Evolutionary conservation across 257 asterid species (phyloP), one percentile per base, ranked within the genome.

Genomic region (Mentha longifolia): DNA sequence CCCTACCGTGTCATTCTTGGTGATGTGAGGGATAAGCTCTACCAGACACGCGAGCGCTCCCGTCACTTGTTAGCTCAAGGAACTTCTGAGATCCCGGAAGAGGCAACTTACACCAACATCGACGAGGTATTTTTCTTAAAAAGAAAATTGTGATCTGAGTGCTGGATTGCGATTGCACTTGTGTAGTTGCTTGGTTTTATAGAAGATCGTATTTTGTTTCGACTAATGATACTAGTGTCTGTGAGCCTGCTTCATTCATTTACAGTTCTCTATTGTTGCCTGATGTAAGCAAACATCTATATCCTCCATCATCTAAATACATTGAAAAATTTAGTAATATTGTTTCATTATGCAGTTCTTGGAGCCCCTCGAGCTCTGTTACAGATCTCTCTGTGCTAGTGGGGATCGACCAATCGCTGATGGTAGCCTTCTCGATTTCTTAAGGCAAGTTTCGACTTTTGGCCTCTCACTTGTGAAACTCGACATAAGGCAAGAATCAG

Each of bases 311-410:
- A 7, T 43, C 57, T 67, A n/a, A 45, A 45, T 60, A 33, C 46
- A 3, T 33, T 8, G 25, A 20, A 12, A 16, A 25, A 28, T 28
- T 41, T 7, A 0, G n/a, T 33, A 30, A 28, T 65, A 9, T 30
- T n/a, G 47, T 60, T 33, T 28, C 52, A 3, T 42, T 47, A 0
- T 15, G 58, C 86, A 87, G 93, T 80, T 87, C 55, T 43, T 87
- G 82, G 93, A 85, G 57, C 93, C 93, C 47, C 90, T 87, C 31
- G 92, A 87, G 81, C 86, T 84, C 80, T 87, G 92, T 42, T 87
- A 87, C 81, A 51, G 89, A 66, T 87, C 93, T n/a, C 85, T 87
- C 20, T 83, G 90, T 70, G 82, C 82, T 10, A 81, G 87, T 33
- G 93, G 93, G 2, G 93, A 87, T 59, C 79, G 85, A 25, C 78